phyloP scores from a whole-genome alignment of 257 asterid species.

The Nicotiana knightiana region DNA sequence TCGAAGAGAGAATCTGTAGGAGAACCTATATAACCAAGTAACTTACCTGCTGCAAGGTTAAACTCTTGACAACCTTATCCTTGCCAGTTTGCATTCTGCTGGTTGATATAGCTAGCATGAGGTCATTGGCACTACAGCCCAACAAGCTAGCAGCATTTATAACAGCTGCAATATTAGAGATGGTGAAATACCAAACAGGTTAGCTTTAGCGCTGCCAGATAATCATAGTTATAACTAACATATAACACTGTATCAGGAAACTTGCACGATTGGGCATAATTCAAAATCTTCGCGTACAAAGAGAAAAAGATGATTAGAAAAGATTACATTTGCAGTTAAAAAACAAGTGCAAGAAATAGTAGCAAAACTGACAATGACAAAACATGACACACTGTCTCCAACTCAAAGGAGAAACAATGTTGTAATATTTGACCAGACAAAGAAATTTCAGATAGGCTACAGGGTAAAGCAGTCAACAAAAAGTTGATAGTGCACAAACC shows the following conservation, averaged over 20 bases:
- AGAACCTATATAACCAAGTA: neutral
- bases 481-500: neutral
- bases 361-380: neutral
- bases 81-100: conserved; percentile 61
- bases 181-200: neutral
- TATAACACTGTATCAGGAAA: neutral
- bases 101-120: conserved; percentile 65
- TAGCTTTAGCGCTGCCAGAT: neutral
- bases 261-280: neutral
- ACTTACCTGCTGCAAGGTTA: conserved; percentile 67
- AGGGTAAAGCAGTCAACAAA: neutral
- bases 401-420: neutral
- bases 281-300: neutral
- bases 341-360: neutral
- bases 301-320: neutral
- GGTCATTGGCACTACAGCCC: conserved; percentile 72
- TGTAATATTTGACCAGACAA: neutral
- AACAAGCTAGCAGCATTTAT: conserved; percentile 66
- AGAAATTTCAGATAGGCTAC: neutral
- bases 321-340: neutral
- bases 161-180: conserved; percentile 47
- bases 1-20: neutral
- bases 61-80: conserved; percentile 52
- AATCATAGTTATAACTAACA: neutral
- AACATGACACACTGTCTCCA: neutral